Conservation (phyloP, 2,329 filamentous ascomycete species). For the Talaromyces pinophilus region DNA sequence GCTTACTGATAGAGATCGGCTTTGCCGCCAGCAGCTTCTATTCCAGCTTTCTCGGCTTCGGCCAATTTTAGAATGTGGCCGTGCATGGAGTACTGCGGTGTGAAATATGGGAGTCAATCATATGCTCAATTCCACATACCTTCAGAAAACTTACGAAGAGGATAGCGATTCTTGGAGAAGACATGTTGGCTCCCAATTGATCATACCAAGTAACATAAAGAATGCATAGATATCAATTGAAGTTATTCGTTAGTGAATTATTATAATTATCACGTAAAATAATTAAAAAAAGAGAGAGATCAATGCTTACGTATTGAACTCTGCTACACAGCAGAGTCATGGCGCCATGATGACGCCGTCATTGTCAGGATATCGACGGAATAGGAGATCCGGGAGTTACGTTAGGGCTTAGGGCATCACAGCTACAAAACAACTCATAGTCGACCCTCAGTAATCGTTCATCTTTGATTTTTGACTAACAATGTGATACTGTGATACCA, state of each 20-base stretch:
- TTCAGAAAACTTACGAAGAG: slow-evolving; percentile 66
- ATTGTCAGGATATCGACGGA: slow-evolving; percentile 1
- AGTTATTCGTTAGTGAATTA: background rate
- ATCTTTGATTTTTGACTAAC: background rate
- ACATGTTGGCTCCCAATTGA: background rate
- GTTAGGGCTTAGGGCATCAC: background rate
- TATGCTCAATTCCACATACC: background rate
- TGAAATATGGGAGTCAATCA: background rate
- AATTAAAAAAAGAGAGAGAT: background rate
- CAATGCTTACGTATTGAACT: background rate
- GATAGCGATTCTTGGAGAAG: slow-evolving; percentile 74
- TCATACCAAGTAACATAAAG: background rate
- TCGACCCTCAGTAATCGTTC: background rate
- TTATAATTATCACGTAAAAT: no score
- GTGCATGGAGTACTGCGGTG: slow-evolving; percentile 82
- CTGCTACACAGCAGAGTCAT: slow-evolving; percentile 35
- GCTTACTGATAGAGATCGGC: slow-evolving; percentile 79
- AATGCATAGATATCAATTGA: background rate
- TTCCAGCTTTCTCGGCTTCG: slow-evolving; percentile 85
- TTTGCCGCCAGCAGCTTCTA: slow-evolving; percentile 79
- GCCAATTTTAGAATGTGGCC: slow-evolving; percentile 84
- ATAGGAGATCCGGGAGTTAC: background rate
- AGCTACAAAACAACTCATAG: background rate
- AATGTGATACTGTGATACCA: background rate
- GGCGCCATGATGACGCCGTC: slow-evolving; percentile 12